These are phyloP conservation scores for Heritiera fomes DNA, from an alignment of 345 rosid species.

Conservation along the genomic window DNA sequence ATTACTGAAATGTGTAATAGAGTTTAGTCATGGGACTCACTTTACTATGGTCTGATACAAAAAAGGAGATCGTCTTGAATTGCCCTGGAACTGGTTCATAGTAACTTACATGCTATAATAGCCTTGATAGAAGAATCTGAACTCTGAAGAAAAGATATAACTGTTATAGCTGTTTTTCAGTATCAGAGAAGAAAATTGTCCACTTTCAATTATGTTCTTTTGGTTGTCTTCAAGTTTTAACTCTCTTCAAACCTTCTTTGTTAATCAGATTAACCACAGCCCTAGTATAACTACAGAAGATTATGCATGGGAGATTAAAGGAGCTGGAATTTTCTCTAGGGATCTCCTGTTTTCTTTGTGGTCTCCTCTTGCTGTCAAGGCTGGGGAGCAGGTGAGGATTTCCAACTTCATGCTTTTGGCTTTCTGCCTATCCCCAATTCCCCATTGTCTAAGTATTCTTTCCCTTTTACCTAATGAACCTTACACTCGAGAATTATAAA, in stretches of 20 bases:
- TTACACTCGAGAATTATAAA: neutral
- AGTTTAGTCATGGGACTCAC: neutral
- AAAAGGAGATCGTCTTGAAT: neutral
- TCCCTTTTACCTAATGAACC: neutral
- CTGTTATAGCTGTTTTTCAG: neutral
- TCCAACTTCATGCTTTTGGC: conserved; percentile 11
- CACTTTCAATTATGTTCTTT: neutral
- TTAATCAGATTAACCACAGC: conserved; percentile 78
- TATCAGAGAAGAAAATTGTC: neutral
- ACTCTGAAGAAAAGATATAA: neutral
- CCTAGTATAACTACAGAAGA: conserved; percentile 73
- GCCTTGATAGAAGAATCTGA: neutral
- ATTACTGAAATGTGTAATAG: neutral
- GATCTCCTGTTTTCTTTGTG: conserved; percentile 85
- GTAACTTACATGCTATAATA: neutral
- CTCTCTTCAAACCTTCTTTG: conserved; percentile 21
- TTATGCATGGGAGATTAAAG: conserved; percentile 90
- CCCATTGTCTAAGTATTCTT: neutral
- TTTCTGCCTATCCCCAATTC: neutral
- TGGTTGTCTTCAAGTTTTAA: conserved; percentile 1
- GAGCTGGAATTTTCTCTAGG: conserved; percentile 85
- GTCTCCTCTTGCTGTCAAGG: conserved; percentile 72
- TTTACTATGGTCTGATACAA: neutral
- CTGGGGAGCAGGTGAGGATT: conserved; percentile 80
- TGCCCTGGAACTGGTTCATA: neutral